Conservation (phyloP, 495 filamentous ascomycete genomes). For the Hypoxylon trugodes region DNA sequence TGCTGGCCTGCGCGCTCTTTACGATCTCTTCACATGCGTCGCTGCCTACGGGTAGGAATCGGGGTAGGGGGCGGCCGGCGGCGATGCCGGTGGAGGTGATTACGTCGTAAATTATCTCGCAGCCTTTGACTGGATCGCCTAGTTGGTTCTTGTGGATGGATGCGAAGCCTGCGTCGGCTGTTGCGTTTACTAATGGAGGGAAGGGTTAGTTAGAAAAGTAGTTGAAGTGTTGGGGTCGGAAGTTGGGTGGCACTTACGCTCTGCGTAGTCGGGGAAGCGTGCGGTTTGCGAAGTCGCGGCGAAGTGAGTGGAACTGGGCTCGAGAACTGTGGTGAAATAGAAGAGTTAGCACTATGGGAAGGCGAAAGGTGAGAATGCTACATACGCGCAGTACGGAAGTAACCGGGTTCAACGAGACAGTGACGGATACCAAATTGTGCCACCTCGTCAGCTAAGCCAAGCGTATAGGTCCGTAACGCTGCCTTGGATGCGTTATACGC, state of each 20-base stretch:
- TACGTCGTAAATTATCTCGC: constrained; percentile 47
- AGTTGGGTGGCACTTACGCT: too few relatives aligned
- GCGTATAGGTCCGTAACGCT: constrained; percentile 49
- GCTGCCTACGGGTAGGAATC: constrained; percentile 33
- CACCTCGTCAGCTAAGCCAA: constrained; percentile 55
- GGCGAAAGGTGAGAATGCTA: too few relatives aligned
- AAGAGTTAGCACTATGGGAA: too few relatives aligned
- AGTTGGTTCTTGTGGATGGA: constrained; percentile 34
- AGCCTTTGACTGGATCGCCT: constrained; percentile 48
- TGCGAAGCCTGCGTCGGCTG: neutral
- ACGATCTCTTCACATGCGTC: constrained; percentile 27
- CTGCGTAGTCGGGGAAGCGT: constrained; percentile 33
- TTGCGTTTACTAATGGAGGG: too few relatives aligned
- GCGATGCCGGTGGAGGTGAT: constrained; percentile 44
- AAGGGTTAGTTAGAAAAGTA: too few relatives aligned
- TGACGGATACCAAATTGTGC: constrained; percentile 56
- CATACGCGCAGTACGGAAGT: constrained; percentile 59
- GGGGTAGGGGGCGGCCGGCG: constrained; percentile 30
- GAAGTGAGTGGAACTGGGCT: constrained; percentile 36
- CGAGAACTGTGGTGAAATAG: too few relatives aligned
- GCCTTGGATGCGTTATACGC: constrained; percentile 64
- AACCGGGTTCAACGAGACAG: constrained; percentile 58
- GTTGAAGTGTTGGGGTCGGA: too few relatives aligned
- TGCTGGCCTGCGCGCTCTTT: neutral
- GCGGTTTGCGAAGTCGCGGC: neutral